Percentiles rank a stretch among this genome's conserved stretches.
These are phyloP conservation scores for Atkinsonella hypoxylon DNA, from an alignment of 2,329 filamentous ascomycete genomes.

Conservation along the genomic window DNA sequence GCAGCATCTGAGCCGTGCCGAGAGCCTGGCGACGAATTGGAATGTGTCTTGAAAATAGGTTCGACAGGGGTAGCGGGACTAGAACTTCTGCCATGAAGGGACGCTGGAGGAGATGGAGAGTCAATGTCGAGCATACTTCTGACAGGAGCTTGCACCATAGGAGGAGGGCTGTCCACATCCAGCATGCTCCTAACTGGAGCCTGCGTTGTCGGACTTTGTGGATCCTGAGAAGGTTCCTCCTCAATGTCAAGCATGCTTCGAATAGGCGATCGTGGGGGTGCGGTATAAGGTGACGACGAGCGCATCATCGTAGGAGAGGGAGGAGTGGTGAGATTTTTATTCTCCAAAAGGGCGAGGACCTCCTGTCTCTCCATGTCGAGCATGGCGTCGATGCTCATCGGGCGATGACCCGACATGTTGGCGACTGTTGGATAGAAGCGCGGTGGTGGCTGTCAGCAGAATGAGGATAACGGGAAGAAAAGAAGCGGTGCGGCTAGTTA, in stretches of 20 bases:
- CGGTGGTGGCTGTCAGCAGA: neutral
- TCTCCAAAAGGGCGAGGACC: conserved; percentile 57
- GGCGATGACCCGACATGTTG: conserved; percentile 25
- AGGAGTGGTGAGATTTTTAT: conserved; percentile 21
- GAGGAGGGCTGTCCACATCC: conserved; percentile 36
- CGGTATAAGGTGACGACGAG: conserved; percentile 42
- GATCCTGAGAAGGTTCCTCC: conserved; percentile 17
- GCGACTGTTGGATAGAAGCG: neutral
- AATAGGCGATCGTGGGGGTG: conserved; percentile 50
- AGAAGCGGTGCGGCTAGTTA: neutral
- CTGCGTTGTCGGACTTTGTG: conserved; percentile 25
- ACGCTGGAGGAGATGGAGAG: conserved; percentile 20
- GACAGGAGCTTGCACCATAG: conserved; percentile 26
- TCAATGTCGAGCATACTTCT: conserved; percentile 43
- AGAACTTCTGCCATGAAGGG: conserved; percentile 18
- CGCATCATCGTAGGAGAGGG: conserved; percentile 26
- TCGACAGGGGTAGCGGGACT: conserved; percentile 21
- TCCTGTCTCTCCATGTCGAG: conserved; percentile 68
- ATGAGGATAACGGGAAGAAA: neutral
- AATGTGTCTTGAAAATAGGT: conserved; percentile 11
- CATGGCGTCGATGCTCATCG: conserved; percentile 66
- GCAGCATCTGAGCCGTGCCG: conserved; percentile 42
- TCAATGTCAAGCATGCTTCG: conserved; percentile 56
- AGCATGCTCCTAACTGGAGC: conserved; percentile 54
- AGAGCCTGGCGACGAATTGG: conserved; percentile 10